phyloP scores from a whole-genome alignment of 1,284 basidiomycete genomes.

The Moesziomyces sp. region DNA sequence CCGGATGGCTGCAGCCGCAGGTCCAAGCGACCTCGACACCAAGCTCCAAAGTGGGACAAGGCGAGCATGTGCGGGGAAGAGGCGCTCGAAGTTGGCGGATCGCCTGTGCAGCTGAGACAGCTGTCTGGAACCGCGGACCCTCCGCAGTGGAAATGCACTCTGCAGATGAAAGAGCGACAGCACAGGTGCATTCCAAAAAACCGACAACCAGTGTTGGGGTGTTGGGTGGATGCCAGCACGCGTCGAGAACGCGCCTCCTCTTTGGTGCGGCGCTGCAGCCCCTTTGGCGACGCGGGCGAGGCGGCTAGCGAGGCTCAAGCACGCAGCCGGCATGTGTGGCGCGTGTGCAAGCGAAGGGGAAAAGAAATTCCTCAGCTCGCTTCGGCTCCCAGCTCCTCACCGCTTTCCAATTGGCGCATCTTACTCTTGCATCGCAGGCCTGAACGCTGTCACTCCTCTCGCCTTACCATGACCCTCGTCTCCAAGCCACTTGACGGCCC shows the following conservation, averaged over 20 bases:
- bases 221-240: neutral
- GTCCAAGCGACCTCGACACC: constrained; percentile 5
- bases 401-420: neutral
- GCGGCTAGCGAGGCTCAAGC: neutral
- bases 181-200: no score
- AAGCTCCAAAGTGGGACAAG: neutral
- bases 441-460: no score
- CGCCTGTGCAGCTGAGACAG: neutral
- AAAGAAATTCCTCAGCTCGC: constrained; percentile 1
- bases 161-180: no score
- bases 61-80: neutral
- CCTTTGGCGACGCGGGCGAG: neutral
- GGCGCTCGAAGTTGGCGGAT: neutral
- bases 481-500: no score
- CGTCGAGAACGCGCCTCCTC: neutral
- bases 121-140: no score
- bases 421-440: neutral
- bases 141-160: neutral
- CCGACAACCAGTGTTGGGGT: neutral
- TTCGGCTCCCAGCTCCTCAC: neutral
- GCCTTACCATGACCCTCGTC: neutral
- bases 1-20: neutral
- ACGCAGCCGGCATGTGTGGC: neutral
- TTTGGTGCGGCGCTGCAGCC: neutral
- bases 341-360: neutral